A percentile compares a stretch with the other conserved stretches of the same genome.
These are phyloP conservation scores for Fraxinus albicans DNA, from an alignment of 305 asterid species.

Conservation along the genomic window DNA sequence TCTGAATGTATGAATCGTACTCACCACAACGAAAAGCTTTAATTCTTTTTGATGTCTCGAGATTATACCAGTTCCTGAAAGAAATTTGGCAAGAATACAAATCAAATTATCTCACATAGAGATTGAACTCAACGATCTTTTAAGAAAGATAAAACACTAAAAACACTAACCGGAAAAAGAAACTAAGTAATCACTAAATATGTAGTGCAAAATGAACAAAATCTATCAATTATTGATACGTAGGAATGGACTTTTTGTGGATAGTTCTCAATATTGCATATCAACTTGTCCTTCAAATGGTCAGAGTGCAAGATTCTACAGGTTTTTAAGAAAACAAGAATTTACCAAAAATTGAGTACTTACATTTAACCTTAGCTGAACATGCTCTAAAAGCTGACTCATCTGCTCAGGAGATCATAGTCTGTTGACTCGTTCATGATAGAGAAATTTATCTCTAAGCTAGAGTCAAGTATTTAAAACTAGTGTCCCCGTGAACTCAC, in stretches of 20 bases:
- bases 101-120: not conserved
- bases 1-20: slow-evolving; percentile 66
- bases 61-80: slow-evolving; percentile 88
- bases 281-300: not conserved
- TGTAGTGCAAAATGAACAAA: not conserved
- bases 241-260: not conserved
- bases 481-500: not conserved
- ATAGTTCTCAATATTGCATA: not conserved
- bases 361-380: not conserved
- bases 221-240: not conserved
- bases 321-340: not conserved
- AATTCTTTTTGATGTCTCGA: slow-evolving; percentile 79
- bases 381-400: not conserved
- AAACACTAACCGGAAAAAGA: not conserved
- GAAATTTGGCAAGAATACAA: slow-evolving; percentile 16
- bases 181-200: not conserved
- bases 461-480: not conserved
- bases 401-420: not conserved
- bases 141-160: not conserved
- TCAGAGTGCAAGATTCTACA: not conserved
- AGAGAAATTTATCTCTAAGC: not conserved
- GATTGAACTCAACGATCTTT: not conserved
- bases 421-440: not conserved
- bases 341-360: not conserved
- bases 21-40: slow-evolving; percentile 88